These are phyloP conservation scores for Penicillium sp. DNA, from an alignment of 2,329 filamentous ascomycete species.

Conservation along the genomic window DNA sequence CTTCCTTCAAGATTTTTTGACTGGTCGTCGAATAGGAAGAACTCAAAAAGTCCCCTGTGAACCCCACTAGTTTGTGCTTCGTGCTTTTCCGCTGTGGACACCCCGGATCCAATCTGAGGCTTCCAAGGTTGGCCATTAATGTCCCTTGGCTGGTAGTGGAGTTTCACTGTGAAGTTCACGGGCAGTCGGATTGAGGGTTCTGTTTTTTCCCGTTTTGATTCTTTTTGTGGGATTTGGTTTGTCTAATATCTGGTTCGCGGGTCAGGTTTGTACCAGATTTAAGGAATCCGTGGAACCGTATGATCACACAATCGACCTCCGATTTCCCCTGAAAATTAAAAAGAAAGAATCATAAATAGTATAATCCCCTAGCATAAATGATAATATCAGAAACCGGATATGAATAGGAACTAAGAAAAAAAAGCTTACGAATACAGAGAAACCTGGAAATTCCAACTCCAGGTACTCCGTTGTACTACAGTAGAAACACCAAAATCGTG, in stretches of 20 bases:
- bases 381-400: not conserved
- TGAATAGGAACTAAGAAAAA: not conserved
- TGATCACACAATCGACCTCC: not conserved
- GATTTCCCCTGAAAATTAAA: not conserved
- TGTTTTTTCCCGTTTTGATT: not conserved
- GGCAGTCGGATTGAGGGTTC: not conserved
- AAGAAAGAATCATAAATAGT: not conserved
- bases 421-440: not conserved
- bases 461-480: not conserved
- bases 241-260: not conserved
- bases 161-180: not conserved
- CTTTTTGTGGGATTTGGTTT: not conserved
- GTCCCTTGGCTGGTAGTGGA: constrained; percentile 10
- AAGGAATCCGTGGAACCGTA: not conserved
- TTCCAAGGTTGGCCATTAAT: constrained; percentile 1
- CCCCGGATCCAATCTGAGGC: constrained; percentile 18
- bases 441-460: not conserved
- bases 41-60: not conserved
- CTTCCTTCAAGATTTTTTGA: not conserved
- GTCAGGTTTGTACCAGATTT: not conserved
- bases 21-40: not conserved
- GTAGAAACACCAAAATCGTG: not conserved
- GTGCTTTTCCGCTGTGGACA: constrained; percentile 20
- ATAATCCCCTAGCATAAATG: not conserved
- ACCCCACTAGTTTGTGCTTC: constrained; percentile 23